Conservation (phyloP, 1,284 basidiomycete genomes). For the Singerocomus rubriflavus region DNA sequence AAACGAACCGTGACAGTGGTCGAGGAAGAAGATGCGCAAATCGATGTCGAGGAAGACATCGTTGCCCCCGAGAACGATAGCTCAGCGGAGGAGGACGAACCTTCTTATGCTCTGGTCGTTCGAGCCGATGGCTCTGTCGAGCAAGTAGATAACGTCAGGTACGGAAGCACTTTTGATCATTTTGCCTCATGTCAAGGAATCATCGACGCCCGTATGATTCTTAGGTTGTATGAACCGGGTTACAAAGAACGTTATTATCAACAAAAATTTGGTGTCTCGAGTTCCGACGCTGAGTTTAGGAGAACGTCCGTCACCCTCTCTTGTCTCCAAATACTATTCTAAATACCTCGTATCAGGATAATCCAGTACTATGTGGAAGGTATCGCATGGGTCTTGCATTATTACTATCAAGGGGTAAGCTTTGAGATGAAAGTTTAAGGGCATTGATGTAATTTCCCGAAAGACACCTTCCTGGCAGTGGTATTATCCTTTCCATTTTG, state of each 20-base stretch:
- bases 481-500: conserved; percentile 99
- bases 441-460: conserved; percentile 12
- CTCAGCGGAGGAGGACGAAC: conserved; percentile 41
- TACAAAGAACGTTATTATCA: conserved; percentile 95
- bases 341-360: conserved; percentile 49
- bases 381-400: conserved; percentile 93
- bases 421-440: neutral
- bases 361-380: conserved; percentile 90
- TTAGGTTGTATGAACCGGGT: conserved; percentile 89
- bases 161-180: conserved; percentile 32
- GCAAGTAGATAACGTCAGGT: conserved; percentile 93
- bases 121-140: conserved; percentile 86
- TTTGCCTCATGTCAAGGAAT: conserved; percentile 1
- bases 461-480: conserved; percentile 98
- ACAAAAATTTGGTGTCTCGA: conserved; percentile 87
- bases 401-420: conserved; percentile 93
- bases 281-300: conserved; percentile 70
- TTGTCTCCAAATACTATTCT: conserved; percentile 1
- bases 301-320: conserved; percentile 53
- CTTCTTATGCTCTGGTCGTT: conserved; percentile 62
- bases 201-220: conserved; percentile 14
- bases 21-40: conserved; percentile 53
- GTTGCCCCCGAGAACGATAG: conserved; percentile 49
- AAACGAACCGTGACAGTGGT: conserved; percentile 74
- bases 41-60: conserved; percentile 35